Evolutionary conservation across 2,329 filamentous ascomycete genomes (phyloP).

Genomic region (Phyllosticta citrichinensis): DNA sequence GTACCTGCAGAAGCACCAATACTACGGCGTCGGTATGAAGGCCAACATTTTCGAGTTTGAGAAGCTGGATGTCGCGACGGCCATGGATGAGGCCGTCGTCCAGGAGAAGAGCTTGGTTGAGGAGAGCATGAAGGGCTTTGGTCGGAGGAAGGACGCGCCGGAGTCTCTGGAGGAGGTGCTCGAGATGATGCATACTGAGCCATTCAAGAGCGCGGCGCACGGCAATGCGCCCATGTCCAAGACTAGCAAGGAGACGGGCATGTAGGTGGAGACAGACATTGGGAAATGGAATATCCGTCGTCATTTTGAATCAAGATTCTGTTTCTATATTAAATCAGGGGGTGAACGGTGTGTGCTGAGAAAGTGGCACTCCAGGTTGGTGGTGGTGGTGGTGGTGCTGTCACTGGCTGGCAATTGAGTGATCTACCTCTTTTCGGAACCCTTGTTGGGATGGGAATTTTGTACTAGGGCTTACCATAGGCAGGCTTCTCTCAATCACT

Average conservation of each 20-base stretch:
- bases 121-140: slow-evolving; percentile 19
- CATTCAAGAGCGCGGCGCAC: slow-evolving; percentile 10
- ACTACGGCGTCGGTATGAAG: slow-evolving; percentile 98
- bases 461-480: no score
- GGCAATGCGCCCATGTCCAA: slow-evolving; percentile 4
- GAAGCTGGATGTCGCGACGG: slow-evolving; percentile 35
- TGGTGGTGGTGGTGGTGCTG: no score
- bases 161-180: slow-evolving; percentile 12
- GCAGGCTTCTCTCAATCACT: no score
- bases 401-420: no score
- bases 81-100: slow-evolving; percentile 41
- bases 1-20: slow-evolving; percentile 83
- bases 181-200: slow-evolving; percentile 15
- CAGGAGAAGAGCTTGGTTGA: slow-evolving; percentile 28
- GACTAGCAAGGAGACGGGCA: neutral
- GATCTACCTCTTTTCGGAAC: no score
- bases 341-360: no score
- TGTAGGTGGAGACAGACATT: neutral
- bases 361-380: no score
- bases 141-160: slow-evolving; percentile 15
- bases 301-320: neutral
- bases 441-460: no score
- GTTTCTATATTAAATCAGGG: neutral
- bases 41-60: slow-evolving; percentile 91
- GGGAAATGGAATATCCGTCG: neutral